Conservation (phyloP, 202 grass and related monocot genomes). For the Saccharum hybrid region DNA sequence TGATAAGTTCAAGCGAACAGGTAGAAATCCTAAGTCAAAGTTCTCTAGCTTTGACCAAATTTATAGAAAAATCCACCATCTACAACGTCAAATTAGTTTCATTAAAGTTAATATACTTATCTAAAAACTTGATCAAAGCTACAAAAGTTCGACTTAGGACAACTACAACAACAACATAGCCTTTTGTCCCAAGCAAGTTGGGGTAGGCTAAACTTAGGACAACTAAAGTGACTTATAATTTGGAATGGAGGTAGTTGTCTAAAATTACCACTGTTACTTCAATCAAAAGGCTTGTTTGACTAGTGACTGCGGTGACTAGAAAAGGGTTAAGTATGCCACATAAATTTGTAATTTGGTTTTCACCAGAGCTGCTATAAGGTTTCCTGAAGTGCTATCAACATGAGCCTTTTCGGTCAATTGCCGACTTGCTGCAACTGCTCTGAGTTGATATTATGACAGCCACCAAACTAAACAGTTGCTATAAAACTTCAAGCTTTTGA, state of each 20-base stretch:
- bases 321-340: conserved; percentile 11
- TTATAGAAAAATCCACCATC: not conserved
- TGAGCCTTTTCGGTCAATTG: not conserved
- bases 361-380: conserved; percentile 1
- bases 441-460: conserved; percentile 8
- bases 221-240: not conserved
- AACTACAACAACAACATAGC: no score
- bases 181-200: no score
- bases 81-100: not conserved
- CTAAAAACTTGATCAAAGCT: not conserved
- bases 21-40: no score
- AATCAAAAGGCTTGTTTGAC: not conserved
- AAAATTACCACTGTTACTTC: not conserved
- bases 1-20: no score
- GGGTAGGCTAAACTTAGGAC: no score
- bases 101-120: not conserved
- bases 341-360: not conserved
- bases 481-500: conserved; percentile 3
- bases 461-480: conserved; percentile 16
- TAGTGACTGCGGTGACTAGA: not conserved
- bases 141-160: not conserved
- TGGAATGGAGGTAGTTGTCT: not conserved
- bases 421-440: not conserved
- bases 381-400: conserved; percentile 9
- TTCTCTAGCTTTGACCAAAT: no score